Evolutionary conservation across 139 green algal genomes (phyloP).

Genomic region (Asterochloris erici): DNA sequence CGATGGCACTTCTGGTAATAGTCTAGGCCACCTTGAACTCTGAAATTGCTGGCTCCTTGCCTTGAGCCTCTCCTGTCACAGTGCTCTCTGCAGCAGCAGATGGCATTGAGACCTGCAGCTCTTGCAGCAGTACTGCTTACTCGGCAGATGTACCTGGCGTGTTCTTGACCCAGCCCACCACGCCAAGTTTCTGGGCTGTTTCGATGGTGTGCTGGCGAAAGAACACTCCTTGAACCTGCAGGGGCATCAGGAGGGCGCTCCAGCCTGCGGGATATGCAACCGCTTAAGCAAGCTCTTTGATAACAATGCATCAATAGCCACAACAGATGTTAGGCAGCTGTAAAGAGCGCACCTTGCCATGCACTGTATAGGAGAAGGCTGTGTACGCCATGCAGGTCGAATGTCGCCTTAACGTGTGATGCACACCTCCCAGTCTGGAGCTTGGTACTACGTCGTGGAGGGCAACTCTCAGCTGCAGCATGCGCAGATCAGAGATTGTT

Average conservation of each 20-base stretch:
- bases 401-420: background rate
- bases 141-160: background rate
- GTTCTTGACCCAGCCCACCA: constrained; percentile 14
- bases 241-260: background rate
- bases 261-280: background rate
- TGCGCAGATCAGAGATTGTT: background rate
- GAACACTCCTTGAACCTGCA: constrained; percentile 16
- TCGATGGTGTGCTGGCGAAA: constrained; percentile 2
- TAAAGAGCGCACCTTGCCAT: background rate
- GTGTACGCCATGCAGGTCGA: constrained; percentile 9
- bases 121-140: no score
- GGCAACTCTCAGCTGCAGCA: background rate
- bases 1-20: background rate
- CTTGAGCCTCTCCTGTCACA: constrained; percentile 13
- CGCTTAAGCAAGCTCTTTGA: background rate
- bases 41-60: background rate
- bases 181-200: background rate
- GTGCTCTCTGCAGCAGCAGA: background rate
- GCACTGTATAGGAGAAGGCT: constrained; percentile 5
- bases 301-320: background rate
- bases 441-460: background rate
- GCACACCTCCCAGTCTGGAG: background rate
- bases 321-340: background rate
- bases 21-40: constrained; percentile 4
- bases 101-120: no score